Evolutionary conservation across 352 stramenopile genomes (phyloP), one percentile per base, ranked within the genome.

Genomic region (Phytophthora pseudosyringae): DNA sequence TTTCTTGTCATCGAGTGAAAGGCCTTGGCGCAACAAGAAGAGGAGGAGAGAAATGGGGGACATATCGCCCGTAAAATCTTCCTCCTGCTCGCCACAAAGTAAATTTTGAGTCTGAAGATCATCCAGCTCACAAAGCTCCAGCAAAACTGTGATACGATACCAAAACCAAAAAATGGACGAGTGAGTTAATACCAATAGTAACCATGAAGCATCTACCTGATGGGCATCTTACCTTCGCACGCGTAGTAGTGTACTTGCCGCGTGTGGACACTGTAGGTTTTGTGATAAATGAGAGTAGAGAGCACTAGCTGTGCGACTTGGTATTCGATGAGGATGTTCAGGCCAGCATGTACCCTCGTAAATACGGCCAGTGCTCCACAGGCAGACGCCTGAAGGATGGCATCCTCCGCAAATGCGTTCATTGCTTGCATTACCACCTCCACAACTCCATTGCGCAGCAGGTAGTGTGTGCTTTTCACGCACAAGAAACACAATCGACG

Each of bases 171-270:
- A 41, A 29, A 57, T 18, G 26, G 16, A 39, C 21, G 21, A 55
- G 8, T 43, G 9, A 35, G 55, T 65, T 35, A 56, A 25, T 35
- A 58, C 5, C 5, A n/a, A 5, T 3, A 29, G 11, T 15, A 28
- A 40, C n/a, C 12, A 35, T 13, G 18, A 35, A 39, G 7, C 6
- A 46, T 16, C 44, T 16, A n/a, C 15, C 46, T 16, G 12, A 39
- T 31, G 11, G 13, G 26, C 5, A 40, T 11, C 32, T 43, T 73
- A 88, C 80, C 81, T 89, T 95, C 84, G 33, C 79, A 89, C 1
- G 81, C 83, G 53, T 93, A 93, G 70, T 90, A 95, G 44, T 93
- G 85, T 12, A 95, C 84, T 69, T 95, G 86, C 0, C 86, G 83
- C 2, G 86, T 93, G 71, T 95, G 85, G 4, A 93, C 81, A 47